Conservation (phyloP, 257 asterid genomes). For the Solanum appendiculatum region DNA sequence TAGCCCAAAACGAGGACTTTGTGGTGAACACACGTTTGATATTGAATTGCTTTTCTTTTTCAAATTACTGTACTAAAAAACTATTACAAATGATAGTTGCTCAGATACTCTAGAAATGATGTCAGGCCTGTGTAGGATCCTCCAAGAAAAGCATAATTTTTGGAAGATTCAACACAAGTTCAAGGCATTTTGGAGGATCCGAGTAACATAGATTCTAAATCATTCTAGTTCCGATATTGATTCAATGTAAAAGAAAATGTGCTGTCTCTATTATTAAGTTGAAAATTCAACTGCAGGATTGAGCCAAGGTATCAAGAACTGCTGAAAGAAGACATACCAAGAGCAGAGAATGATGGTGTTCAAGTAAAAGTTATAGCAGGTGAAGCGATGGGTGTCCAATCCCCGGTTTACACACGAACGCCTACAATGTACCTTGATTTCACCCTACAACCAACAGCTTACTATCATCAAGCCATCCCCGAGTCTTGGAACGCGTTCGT, state of each 20-base stretch:
- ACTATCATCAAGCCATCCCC: constrained; percentile 60
- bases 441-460: constrained; percentile 40
- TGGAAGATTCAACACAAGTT: neutral
- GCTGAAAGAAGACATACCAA: constrained; percentile 46
- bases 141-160: neutral
- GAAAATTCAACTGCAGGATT: constrained; percentile 41
- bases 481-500: constrained; percentile 73
- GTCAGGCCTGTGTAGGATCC: neutral
- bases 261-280: neutral
- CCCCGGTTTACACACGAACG: constrained; percentile 72
- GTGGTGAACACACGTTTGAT: neutral
- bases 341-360: constrained; percentile 64
- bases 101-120: neutral
- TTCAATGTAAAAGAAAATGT: neutral
- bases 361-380: constrained; percentile 78
- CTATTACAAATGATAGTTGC: neutral
- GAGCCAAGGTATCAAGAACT: constrained; percentile 86
- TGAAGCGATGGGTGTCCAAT: constrained; percentile 81
- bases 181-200: neutral
- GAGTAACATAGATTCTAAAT: neutral
- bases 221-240: neutral
- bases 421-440: constrained; percentile 92
- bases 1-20: neutral
- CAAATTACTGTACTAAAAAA: neutral
- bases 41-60: neutral